A percentile compares a stretch with the other conserved stretches of the same genome.
phyloP scores from a whole-genome alignment of 2,329 filamentous ascomycete species.

The Plectosphaerella plurivora region DNA sequence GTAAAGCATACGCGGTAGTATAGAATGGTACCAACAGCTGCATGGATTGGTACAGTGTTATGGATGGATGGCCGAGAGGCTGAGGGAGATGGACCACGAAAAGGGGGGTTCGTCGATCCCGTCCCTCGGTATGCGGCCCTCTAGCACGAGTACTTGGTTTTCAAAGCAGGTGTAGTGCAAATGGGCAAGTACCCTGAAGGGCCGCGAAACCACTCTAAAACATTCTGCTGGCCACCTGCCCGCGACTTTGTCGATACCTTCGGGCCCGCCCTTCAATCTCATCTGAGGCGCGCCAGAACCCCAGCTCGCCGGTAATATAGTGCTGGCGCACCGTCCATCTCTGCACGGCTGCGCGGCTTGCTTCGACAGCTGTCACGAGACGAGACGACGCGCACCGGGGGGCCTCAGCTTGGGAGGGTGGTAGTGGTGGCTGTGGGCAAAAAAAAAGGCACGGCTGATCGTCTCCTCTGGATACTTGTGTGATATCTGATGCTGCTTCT shows the following conservation, averaged over 20 bases:
- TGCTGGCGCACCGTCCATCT: background rate
- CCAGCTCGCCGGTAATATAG: background rate
- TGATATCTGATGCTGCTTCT: no score
- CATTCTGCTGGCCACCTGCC: background rate
- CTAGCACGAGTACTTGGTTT: no score
- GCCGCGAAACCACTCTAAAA: background rate
- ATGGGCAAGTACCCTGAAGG: no score
- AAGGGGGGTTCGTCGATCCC: background rate
- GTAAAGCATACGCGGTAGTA: no score
- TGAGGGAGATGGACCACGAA: background rate
- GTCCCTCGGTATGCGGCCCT: background rate
- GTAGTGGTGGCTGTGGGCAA: no score
- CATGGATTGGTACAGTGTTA: background rate
- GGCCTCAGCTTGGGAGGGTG: no score
- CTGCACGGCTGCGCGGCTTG: background rate
- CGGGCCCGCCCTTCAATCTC: background rate
- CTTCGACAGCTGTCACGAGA: background rate
- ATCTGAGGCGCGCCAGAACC: background rate
- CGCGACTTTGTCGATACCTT: no score
- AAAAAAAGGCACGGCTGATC: no score
- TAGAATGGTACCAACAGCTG: background rate
- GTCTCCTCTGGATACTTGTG: no score
- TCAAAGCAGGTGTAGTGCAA: no score
- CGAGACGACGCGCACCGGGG: background rate
- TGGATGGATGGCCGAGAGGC: no score